Base-by-base conservation (phyloP, 768 basidiomycete species). In the Panaeolus papilionaceus region DNA sequence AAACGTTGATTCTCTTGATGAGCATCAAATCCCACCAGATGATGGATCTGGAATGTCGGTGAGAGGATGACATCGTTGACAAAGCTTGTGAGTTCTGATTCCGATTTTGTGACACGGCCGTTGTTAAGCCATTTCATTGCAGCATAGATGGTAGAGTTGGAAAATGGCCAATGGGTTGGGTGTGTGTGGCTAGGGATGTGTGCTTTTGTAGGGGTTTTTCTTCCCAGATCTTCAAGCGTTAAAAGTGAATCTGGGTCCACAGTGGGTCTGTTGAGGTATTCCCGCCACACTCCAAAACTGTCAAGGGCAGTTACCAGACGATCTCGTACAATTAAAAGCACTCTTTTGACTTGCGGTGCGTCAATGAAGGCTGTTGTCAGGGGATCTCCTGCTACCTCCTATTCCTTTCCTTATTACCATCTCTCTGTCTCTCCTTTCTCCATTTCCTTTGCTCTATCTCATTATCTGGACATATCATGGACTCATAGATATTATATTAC, bases 161-260 rank as follows among this genome's bases (percentile, higher is more conserved):
- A 33, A 33, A 33, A 33, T 33, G 33, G 33, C 33, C 33, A 33
- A 2, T 33, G 2, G 2, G 14, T n/a, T 63, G 14, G 26, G 20
- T 40, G 23, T 4, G 11, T 5, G 42, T 51, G 3, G 64, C 38
- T 65, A 18, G 49, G 9, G 20, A 66, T n/a, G 45, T 65, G 51
- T 12, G 37, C 47, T 37, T 12, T 62, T 63, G 64, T 44, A n/a
- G 38, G 38, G 51, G 37, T 38, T 38, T 40, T 40, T 6, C 39
- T 40, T 40, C 39, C 39, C 39, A 73, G 51, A 54, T 72, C 70
- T 33, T 68, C 61, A 7, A 70, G 49, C n/a, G 54, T 37, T 20
- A 74, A 64, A 16, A 44, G 68, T 3, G 45, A 38, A 64, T 79
- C 74, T 3, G 77, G 77, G 63, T 79, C 77, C 58, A 58, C 66